These are phyloP conservation scores for Limnanthes douglasii DNA, from an alignment of 345 rosid species.

Conservation along the genomic window DNA sequence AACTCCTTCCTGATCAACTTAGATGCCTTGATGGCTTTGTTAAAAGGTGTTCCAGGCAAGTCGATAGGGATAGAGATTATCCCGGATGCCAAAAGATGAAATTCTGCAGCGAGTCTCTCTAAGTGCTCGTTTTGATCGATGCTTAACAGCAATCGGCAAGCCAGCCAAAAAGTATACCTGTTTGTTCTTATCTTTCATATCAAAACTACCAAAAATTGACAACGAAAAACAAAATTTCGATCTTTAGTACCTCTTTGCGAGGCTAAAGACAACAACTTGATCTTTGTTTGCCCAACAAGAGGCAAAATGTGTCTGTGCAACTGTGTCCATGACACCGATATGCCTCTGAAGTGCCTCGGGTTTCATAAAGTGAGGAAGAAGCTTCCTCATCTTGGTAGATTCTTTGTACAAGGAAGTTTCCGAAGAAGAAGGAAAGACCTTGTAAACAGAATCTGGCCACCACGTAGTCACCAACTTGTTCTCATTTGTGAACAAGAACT, in stretches of 20 bases:
- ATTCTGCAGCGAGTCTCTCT: constrained; percentile 7
- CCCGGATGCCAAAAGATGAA: constrained; percentile 8
- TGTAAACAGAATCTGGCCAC: constrained; percentile 32
- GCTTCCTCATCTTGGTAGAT: constrained; percentile 15
- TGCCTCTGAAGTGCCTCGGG: constrained; percentile 24
- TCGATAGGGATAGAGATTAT: constrained; percentile 12
- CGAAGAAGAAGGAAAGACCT: constrained; percentile 21
- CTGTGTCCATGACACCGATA: constrained; percentile 15
- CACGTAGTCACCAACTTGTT: constrained; percentile 20
- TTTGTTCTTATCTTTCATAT: constrained; percentile 3
- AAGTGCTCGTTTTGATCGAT: constrained; percentile 10
- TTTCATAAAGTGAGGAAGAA: constrained; percentile 19
- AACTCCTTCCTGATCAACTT: constrained; percentile 10
- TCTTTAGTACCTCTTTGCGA: constrained; percentile 12
- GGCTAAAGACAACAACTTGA: constrained; percentile 14
- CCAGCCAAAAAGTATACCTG: constrained; percentile 19
- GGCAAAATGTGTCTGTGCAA: constrained; percentile 15
- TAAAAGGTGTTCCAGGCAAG: constrained; percentile 17
- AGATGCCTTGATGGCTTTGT: constrained; percentile 13
- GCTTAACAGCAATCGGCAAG: constrained; percentile 24
- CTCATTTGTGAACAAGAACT: constrained; percentile 29
- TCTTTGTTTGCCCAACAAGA: constrained; percentile 16
- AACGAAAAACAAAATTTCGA: not conserved
- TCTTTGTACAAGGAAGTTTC: constrained; percentile 17
- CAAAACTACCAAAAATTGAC: not conserved